Evolutionary conservation across 192 early-diverging fungal species (phyloP).

Genomic region (Gaertneriomyces sp.): DNA sequence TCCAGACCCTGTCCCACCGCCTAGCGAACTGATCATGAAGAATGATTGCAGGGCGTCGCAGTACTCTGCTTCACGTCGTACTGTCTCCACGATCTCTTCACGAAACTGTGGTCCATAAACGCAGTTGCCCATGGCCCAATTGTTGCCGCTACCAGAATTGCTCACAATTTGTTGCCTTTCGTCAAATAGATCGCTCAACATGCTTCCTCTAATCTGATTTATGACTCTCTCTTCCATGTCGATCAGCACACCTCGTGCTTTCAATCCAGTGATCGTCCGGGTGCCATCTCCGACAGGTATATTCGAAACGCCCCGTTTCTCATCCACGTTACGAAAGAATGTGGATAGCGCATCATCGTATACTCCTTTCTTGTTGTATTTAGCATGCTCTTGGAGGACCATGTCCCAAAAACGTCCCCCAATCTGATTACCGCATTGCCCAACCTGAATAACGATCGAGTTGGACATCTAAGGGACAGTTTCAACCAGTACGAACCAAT

Average conservation of each 20-base stretch:
- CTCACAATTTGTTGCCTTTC: slow-evolving; percentile 38
- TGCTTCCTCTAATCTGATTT: slow-evolving; percentile 31
- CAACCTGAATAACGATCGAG: slow-evolving; percentile 48
- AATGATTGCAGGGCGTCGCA: slow-evolving; percentile 56
- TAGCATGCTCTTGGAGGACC: slow-evolving; percentile 53
- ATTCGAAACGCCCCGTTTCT: slow-evolving; percentile 18
- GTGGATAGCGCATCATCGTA: slow-evolving; percentile 51
- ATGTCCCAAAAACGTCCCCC: slow-evolving; percentile 56
- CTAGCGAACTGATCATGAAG: slow-evolving; percentile 47
- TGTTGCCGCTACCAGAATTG: slow-evolving; percentile 56
- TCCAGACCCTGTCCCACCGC: slow-evolving; percentile 60
- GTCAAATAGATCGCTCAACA: slow-evolving; percentile 46
- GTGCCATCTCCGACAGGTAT: slow-evolving; percentile 32
- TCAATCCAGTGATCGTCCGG: slow-evolving; percentile 32
- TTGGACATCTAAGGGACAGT: slow-evolving; percentile 27
- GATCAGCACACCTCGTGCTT: slow-evolving; percentile 48
- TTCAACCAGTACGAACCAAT: no score
- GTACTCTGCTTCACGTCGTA: slow-evolving; percentile 48
- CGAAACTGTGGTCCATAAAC: slow-evolving; percentile 42
- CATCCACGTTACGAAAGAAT: slow-evolving; percentile 51
- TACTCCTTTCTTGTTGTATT: slow-evolving; percentile 30
- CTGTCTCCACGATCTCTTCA: slow-evolving; percentile 41
- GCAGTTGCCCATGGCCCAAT: slow-evolving; percentile 58
- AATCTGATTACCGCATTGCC: slow-evolving; percentile 61
- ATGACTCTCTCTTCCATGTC: slow-evolving; percentile 62